These are phyloP conservation scores for Kodamaea ohmeri DNA, from an alignment of 1,139 yeast species.

Conservation along the genomic window DNA sequence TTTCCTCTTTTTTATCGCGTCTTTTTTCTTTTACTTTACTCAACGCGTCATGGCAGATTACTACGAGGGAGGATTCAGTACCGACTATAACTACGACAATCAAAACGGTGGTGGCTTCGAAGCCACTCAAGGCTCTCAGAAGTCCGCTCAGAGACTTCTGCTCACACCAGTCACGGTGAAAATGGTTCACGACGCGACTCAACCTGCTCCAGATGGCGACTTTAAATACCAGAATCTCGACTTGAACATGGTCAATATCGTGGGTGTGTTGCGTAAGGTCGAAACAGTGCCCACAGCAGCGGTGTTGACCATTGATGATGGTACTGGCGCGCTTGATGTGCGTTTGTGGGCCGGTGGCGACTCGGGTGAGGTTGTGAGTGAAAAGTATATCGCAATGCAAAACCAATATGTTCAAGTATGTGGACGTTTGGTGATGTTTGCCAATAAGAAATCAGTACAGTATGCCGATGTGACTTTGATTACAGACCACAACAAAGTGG, in stretches of 20 bases:
- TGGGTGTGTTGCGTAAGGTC: slow-evolving; percentile 64
- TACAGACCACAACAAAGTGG: slow-evolving; percentile 68
- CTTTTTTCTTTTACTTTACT: neutral
- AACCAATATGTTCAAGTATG: slow-evolving; percentile 63
- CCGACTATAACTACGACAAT: slow-evolving; percentile 19
- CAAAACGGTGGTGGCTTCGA: slow-evolving; percentile 32
- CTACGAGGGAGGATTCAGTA: slow-evolving; percentile 32
- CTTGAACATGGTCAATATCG: slow-evolving; percentile 58
- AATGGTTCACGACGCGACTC: slow-evolving; percentile 67
- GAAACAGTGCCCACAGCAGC: slow-evolving; percentile 54
- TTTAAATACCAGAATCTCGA: slow-evolving; percentile 62
- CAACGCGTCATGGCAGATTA: slow-evolving; percentile 10
- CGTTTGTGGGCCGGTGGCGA: slow-evolving; percentile 68
- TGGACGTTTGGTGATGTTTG: slow-evolving; percentile 71
- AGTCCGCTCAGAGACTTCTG: slow-evolving; percentile 39
- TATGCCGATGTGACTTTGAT: slow-evolving; percentile 61
- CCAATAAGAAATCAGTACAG: slow-evolving; percentile 63
- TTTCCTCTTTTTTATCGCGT: neutral
- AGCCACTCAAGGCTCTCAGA: slow-evolving; percentile 29
- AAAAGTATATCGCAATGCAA: slow-evolving; percentile 30
- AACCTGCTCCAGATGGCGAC: slow-evolving; percentile 72
- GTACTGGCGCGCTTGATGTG: slow-evolving; percentile 74
- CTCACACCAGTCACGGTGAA: slow-evolving; percentile 83
- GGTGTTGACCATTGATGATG: slow-evolving; percentile 70
- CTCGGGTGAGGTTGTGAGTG: slow-evolving; percentile 29